These are phyloP conservation scores for Eremochloa ophiuroides DNA, from an alignment of 176 grass and related monocot genomes.

Conservation along the genomic window DNA sequence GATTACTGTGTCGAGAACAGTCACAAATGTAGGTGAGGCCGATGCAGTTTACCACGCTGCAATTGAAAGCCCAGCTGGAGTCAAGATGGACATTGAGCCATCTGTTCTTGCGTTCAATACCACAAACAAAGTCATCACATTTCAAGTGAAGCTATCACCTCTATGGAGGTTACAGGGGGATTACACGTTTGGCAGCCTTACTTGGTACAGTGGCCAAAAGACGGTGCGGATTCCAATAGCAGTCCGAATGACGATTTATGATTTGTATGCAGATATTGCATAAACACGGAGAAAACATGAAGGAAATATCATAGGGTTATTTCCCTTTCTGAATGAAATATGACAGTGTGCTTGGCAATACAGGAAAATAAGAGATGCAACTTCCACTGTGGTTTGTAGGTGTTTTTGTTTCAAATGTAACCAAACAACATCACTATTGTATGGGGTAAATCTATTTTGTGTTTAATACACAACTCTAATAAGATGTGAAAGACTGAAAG, in stretches of 20 bases:
- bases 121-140: neutral
- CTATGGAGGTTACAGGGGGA: slow-evolving; percentile 24
- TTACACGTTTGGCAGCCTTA: slow-evolving; percentile 35
- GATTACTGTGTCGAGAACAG: neutral
- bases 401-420: neutral
- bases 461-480: no score
- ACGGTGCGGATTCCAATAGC: slow-evolving; percentile 24
- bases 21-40: slow-evolving; percentile 18
- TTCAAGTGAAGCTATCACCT: slow-evolving; percentile 31
- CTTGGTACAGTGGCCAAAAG: slow-evolving; percentile 5
- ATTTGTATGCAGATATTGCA: slow-evolving; percentile 17
- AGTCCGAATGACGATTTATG: neutral
- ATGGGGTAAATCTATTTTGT: neutral
- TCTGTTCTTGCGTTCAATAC: slow-evolving; percentile 13
- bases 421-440: neutral
- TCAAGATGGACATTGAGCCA: slow-evolving; percentile 27
- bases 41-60: slow-evolving; percentile 4
- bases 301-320: neutral
- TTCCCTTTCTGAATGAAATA: neutral
- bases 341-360: neutral
- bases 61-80: slow-evolving; percentile 16
- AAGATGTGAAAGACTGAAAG: no score
- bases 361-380: neutral
- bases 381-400: neutral
- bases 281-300: neutral